Evolutionary conservation across 179 eudicot species (phyloP), one percentile per base, ranked within the genome.

Genomic region (Pouteria campechiana): DNA sequence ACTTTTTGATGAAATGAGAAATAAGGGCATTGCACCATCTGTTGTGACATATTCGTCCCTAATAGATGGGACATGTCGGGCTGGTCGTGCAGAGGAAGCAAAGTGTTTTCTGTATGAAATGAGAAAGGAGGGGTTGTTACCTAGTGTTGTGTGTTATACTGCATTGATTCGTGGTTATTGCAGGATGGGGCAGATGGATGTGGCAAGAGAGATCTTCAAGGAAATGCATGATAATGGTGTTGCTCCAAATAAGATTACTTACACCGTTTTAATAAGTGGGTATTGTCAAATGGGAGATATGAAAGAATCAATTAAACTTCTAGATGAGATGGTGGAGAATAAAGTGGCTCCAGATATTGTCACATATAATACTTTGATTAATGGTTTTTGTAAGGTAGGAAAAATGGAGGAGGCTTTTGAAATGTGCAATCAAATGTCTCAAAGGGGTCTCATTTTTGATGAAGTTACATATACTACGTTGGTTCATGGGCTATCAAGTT

Each of bases 111-210:
- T 88, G 31, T 58, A 54, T 36, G 77, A 61, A 62, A 81, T 84
- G 93, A 63, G 53, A 63, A 61, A 55, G 41, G 81, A 73, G 8
- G 78, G 80, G 14, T 41, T 81, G 54, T 55, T 32, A 36, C 93
- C 95, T 32, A 55, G 76, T 46, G 88, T 88, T 20, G 33, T 75
- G 52, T 73, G 85, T 55, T 89, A 75, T 70, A 89, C 89, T 62
- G 85, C 85, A 17, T 60, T 89, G 32, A 78, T 89, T 39, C 54
- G 72, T 42, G 97, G 97, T 43, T 72, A 75, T 41, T 84, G 83
- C 59, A 75, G 81, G 60, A 65, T 78, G 37, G 86, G 93, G 34
- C 71, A 89, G 44, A 81, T 84, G 95, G 72, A 71, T 51, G 52
- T 60, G 31, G 86, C 60, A 17, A 61, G 44, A 52, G 60, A 52